phyloP scores from a whole-genome alignment of 176 grass and related monocot genomes.

The Triticum turgidum region DNA sequence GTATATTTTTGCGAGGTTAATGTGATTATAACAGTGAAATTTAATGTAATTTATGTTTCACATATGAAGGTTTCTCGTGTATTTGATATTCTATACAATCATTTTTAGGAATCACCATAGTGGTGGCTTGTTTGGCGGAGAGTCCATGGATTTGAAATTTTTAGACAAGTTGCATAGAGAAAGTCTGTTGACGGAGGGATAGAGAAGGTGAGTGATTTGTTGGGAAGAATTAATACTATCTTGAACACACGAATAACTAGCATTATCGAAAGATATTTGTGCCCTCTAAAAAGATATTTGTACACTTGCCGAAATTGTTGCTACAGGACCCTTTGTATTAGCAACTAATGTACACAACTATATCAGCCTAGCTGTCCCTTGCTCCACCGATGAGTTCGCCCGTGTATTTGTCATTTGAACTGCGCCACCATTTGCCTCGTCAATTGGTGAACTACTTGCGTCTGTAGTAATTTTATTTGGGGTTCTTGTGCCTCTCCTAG shows the following conservation, averaged over 20 bases:
- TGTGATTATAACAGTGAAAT: too few relatives aligned
- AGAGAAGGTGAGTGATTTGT: background rate
- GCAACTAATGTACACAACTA: background rate
- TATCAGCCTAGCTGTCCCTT: constrained; percentile 37
- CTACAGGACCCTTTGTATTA: background rate
- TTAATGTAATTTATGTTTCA: too few relatives aligned
- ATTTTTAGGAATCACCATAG: background rate
- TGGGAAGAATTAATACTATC: background rate
- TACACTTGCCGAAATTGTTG: background rate
- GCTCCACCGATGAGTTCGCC: background rate
- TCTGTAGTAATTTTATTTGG: background rate
- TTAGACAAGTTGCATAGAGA: background rate
- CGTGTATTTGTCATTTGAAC: constrained; percentile 44
- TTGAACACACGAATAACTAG: background rate
- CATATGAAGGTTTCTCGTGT: too few relatives aligned
- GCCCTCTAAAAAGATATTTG: background rate
- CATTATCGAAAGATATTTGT: background rate
- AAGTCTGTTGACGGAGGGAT: background rate
- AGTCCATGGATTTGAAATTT: too few relatives aligned
- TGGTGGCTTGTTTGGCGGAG: background rate
- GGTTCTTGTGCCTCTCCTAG: constrained; percentile 29
- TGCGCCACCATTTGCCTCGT: background rate
- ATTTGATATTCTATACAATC: too few relatives aligned
- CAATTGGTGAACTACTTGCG: background rate
- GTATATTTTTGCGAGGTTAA: too few relatives aligned